These are phyloP conservation scores for Agaricus blazei DNA, from an alignment of 768 basidiomycete species.

Conservation along the genomic window DNA sequence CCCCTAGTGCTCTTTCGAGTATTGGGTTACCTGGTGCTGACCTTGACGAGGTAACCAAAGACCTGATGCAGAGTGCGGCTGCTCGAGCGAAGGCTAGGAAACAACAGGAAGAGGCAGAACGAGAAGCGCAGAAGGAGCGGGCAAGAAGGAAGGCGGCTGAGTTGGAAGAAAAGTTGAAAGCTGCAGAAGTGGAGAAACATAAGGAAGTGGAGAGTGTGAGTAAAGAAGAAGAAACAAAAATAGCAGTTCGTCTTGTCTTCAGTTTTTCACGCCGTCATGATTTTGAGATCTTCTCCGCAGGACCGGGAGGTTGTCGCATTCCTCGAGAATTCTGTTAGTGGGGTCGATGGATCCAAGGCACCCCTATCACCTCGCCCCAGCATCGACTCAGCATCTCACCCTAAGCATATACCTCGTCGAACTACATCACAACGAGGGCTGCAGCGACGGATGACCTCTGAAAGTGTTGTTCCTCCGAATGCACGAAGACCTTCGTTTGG, in stretches of 20 bases:
- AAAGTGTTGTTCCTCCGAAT: constrained; percentile 14
- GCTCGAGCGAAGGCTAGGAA: constrained; percentile 77
- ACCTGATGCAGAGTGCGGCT: constrained; percentile 79
- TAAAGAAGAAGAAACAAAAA: constrained; percentile 10
- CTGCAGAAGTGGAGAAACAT: constrained; percentile 20
- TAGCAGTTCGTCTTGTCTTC: constrained; percentile 4
- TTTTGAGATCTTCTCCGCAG: constrained; percentile 12
- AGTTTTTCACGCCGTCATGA: background rate
- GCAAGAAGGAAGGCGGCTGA: constrained; percentile 77
- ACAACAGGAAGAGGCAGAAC: constrained; percentile 78
- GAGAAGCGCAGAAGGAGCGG: constrained; percentile 75
- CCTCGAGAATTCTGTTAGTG: constrained; percentile 43
- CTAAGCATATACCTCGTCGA: constrained; percentile 20
- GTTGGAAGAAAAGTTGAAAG: constrained; percentile 63
- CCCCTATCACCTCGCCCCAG: background rate
- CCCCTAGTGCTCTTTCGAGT: constrained; percentile 28
- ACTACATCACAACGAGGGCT: constrained; percentile 27
- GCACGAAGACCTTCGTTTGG: constrained; percentile 10
- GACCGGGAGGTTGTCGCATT: constrained; percentile 32
- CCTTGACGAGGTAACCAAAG: constrained; percentile 64
- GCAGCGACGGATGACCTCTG: constrained; percentile 18
- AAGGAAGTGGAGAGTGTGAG: constrained; percentile 13
- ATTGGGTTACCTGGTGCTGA: constrained; percentile 34
- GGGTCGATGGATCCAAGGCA: constrained; percentile 5
- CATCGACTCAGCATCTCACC: constrained; percentile 4